A percentile compares a stretch with the other conserved stretches of the same genome.
These are phyloP conservation scores for Termitomyces sp. DNA, from an alignment of 768 basidiomycete genomes.

Conservation along the genomic window DNA sequence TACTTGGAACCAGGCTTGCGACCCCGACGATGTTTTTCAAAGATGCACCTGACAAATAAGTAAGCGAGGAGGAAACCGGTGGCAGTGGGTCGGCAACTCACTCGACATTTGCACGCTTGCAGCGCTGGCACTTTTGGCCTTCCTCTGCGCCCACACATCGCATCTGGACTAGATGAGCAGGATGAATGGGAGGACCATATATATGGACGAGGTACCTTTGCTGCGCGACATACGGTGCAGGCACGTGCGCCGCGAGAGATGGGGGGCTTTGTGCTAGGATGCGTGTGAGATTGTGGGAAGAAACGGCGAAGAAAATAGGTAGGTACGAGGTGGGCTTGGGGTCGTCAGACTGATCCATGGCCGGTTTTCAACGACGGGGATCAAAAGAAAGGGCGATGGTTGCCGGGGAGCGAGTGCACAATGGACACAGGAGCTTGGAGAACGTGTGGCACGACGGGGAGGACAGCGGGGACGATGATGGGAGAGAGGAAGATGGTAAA, in stretches of 20 bases:
- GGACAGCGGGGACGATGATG: conserved; percentile 7
- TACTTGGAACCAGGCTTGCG: conserved; percentile 90
- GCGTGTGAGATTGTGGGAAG: conserved; percentile 1
- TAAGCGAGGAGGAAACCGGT: conserved; percentile 5
- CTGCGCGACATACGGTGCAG: conserved; percentile 80
- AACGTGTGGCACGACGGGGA: neutral
- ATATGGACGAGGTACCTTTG: conserved; percentile 50
- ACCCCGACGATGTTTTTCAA: conserved; percentile 86
- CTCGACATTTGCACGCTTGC: conserved; percentile 76
- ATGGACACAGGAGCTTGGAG: neutral
- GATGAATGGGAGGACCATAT: conserved; percentile 9
- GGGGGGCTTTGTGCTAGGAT: conserved; percentile 34
- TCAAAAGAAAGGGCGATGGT: conserved; percentile 22
- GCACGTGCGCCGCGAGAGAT: conserved; percentile 56
- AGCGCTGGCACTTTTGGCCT: conserved; percentile 78
- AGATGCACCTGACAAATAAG: conserved; percentile 53
- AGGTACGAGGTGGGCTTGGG: conserved; percentile 27
- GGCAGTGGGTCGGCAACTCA: conserved; percentile 27
- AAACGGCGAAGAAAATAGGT: neutral
- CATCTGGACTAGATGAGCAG: conserved; percentile 50
- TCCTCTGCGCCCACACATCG: conserved; percentile 90
- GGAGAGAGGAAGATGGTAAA: conserved; percentile 10
- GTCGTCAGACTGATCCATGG: conserved; percentile 36
- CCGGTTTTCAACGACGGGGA: conserved; percentile 39
- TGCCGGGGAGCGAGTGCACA: conserved; percentile 2